Base-by-base conservation (phyloP, 345 rosid species). In the Populus nigra region DNA sequence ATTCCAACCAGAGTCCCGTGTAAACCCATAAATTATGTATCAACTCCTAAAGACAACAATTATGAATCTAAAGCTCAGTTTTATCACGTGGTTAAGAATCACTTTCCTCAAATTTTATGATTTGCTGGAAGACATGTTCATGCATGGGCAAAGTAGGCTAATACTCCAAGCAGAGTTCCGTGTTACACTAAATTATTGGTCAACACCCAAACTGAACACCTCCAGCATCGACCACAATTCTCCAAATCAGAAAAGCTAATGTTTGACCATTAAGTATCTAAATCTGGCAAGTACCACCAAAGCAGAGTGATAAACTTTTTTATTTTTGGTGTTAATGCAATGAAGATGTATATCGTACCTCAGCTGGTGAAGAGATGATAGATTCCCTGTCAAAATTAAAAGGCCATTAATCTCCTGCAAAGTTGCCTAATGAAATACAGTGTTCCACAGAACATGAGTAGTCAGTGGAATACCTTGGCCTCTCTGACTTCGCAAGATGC, bases 401-500 rank as follows among this genome's bases (percentile, higher is more conserved):
- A 86, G 16, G 53, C 16, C 16, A 36, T 79, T 69, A 76, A 70
- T 73, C 33, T 62, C 80, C 65, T 15, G 5, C 68, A 68, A 31
- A 36, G 71, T 66, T 38, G 76, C 27, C 67, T 65, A 41, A 67
- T 61, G n/a, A 31, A 50, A 38, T 36, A n/a, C 10, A n/a, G 29
- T 13, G 27, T 33, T 68, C 62, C 43, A 78, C 13, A 63, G 59
- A 43, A 55, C 45, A 31, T 20, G 39, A 22, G n/a, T 11, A 17
- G 15, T n/a, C 33, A 11, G 53, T 16, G 18, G 68, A 53, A 71
- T 87, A 95, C 98, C 96, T 90, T 81, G 90, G 90, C 80, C 92
- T 82, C 74, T 91, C 98, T 45, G 94, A 80, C 87, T 91, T 91
- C 0, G 94, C 86, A 78, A 91, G 93, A 89, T 89, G 97, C 76